Base-by-base conservation (phyloP, 2,329 filamentous ascomycete species). In the Kalmusia sp. region DNA sequence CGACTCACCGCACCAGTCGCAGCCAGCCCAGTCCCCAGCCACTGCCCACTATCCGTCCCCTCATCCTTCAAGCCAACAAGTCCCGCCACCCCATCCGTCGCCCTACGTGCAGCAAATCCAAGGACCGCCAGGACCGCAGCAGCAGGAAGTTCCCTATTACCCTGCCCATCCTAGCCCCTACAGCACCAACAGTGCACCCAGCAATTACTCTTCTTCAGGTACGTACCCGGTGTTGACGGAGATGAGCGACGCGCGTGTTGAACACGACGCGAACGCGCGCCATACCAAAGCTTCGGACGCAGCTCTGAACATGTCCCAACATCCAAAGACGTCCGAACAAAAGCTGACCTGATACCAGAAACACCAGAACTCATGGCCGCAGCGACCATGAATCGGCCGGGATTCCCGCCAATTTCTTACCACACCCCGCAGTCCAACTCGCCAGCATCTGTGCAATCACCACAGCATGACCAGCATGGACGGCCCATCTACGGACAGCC, bases 361-460 rank as follows among this genome's bases (percentile, higher is more conserved):
- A 86, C 88, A 75, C 86, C 87, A 71, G 85, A 87, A 71, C 79
- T 83, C 69, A 89, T 89, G 87, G 85, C 86, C 58, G 81, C 85
- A 63, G 82, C 85, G 64, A 84, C 85, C 61, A 87, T 88, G 82
- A 86, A 85, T 72, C 82, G 86, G 65, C 76, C 84, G 59, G 67
- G 64, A 17, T 96, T 96, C 73, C 93, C 93, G 64, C 91, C 92
- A 55, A 96, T 96, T 72, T 68, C 67, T 19, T 97, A 97, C 74
- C 91, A 97, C 76, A 96, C 93, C 15, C 92, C 93, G 50, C 93
- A 97, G 79, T 96, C 93, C 51, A 96, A 93, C 76, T 96, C 93
- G 50, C 93, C 93, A 43, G 91, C 92, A 33, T 96, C 93, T 45
- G 93, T 97, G 66, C 90, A 93, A 59, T 97, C 93, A 28, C 89